Conservation (phyloP, 2,329 filamentous ascomycete genomes). For the Calonectria pseudoreteaudii region DNA sequence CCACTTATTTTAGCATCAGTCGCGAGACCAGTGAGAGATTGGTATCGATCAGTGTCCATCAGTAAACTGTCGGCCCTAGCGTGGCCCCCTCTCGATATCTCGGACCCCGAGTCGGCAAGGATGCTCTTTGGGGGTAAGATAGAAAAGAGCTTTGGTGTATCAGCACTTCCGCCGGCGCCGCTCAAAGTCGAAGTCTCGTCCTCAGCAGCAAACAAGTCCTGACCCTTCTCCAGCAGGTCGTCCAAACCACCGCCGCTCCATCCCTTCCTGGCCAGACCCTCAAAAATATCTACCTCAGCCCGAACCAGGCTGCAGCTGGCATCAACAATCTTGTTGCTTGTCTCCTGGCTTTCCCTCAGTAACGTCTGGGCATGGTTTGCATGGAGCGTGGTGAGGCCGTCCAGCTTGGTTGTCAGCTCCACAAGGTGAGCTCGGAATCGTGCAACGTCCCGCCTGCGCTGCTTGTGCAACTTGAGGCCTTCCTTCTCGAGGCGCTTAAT, state of each 20-base stretch:
- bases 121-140: constrained; percentile 74
- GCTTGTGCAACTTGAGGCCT: constrained; percentile 71
- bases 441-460: constrained; percentile 70
- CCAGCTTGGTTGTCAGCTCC: constrained; percentile 70
- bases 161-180: constrained; percentile 48
- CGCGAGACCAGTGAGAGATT: constrained; percentile 66
- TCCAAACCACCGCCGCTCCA: constrained; percentile 76
- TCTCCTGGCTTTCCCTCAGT: constrained; percentile 73
- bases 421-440: constrained; percentile 73
- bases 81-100: constrained; percentile 52
- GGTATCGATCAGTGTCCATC: constrained; percentile 65
- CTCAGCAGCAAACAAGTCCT: constrained; percentile 68
- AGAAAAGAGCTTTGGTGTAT: constrained; percentile 67
- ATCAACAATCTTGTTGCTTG: constrained; percentile 71
- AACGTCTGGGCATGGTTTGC: constrained; percentile 70
- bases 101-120: constrained; percentile 63
- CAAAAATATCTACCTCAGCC: constrained; percentile 78
- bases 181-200: constrained; percentile 48
- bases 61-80: constrained; percentile 67
- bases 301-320: constrained; percentile 74
- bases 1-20: constrained; percentile 38
- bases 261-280: constrained; percentile 74
- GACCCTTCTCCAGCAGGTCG: constrained; percentile 72
- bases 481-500: constrained; percentile 75
- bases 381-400: constrained; percentile 71